phyloP scores from a whole-genome alignment of 352 stramenopile species.

The Pythium myriotylum region DNA sequence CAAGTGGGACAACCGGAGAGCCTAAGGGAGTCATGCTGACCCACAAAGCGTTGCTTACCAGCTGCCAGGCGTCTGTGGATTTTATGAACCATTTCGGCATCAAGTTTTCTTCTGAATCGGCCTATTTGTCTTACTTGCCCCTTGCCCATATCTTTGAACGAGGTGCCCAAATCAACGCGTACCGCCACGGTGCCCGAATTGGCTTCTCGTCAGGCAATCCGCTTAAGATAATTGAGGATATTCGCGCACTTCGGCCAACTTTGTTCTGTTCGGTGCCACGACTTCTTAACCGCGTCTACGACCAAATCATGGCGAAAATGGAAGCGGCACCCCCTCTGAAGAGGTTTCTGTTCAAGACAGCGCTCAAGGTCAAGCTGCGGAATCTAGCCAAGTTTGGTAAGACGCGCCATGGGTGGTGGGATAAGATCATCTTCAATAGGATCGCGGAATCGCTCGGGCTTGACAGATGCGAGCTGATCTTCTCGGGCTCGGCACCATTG shows the following conservation, averaged over 20 bases:
- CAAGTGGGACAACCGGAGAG: constrained; percentile 94
- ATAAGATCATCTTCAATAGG: constrained; percentile 95
- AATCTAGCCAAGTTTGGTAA: constrained; percentile 68
- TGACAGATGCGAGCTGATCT: constrained; percentile 82
- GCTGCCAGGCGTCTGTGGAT: constrained; percentile 35
- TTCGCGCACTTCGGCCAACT: constrained; percentile 90
- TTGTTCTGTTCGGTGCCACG: constrained; percentile 93
- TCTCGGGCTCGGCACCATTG: constrained; percentile 94
- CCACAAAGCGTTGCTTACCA: constrained; percentile 68
- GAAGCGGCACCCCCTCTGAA: constrained; percentile 69
- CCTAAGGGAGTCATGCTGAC: constrained; percentile 96
- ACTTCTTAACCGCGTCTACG: constrained; percentile 96
- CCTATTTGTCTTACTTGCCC: constrained; percentile 96
- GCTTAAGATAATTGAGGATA: constrained; percentile 91
- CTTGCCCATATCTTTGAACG: constrained; percentile 97
- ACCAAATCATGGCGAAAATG: constrained; percentile 89
- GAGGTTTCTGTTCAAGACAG: constrained; percentile 81
- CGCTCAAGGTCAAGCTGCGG: constrained; percentile 56
- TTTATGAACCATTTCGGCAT: constrained; percentile 39
- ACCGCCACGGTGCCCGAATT: constrained; percentile 80
- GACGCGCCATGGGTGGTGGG: constrained; percentile 83
- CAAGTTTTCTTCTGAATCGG: constrained; percentile 52
- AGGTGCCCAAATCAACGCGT: constrained; percentile 49
- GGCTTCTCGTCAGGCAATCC: constrained; percentile 94
- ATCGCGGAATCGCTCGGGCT: constrained; percentile 91